Conservation (phyloP, 73 alveolate genomes). For the Urostyla sp. region DNA sequence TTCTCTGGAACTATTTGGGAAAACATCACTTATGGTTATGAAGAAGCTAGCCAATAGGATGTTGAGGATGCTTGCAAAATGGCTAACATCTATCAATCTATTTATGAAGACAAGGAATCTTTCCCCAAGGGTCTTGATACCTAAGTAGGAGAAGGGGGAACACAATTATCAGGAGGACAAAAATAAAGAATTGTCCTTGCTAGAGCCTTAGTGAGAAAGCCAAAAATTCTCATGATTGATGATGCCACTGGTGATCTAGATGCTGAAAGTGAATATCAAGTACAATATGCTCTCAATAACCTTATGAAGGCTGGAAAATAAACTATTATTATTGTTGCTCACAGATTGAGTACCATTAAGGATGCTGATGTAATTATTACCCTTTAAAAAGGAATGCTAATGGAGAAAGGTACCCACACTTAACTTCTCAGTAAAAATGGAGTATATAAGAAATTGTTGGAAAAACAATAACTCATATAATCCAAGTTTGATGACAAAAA, state of each 20-base stretch:
- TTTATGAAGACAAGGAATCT: constrained; percentile 66
- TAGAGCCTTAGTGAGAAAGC: constrained; percentile 30
- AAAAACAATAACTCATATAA: too few species aligned
- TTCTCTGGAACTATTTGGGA: constrained; percentile 81
- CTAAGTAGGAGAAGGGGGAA: constrained; percentile 78
- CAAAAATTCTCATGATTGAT: constrained; percentile 21
- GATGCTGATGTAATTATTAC: background rate
- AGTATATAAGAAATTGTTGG: too few species aligned
- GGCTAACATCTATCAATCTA: constrained; percentile 47
- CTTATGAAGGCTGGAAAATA: background rate
- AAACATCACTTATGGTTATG: constrained; percentile 43
- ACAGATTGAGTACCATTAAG: background rate
- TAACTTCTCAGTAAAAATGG: too few species aligned
- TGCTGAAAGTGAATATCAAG: background rate
- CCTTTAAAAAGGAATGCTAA: background rate
- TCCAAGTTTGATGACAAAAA: too few species aligned
- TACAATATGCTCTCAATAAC: constrained; percentile 32
- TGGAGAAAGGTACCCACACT: background rate
- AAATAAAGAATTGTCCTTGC: constrained; percentile 24
- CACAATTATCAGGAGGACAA: constrained; percentile 69
- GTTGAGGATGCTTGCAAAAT: constrained; percentile 16
- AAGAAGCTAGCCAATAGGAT: constrained; percentile 10
- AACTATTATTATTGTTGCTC: background rate
- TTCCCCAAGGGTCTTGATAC: constrained; percentile 73
- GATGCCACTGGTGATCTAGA: constrained; percentile 45